Conservation (phyloP, 805 yeast species). For the Wickerhamomyces sydowiorum region DNA sequence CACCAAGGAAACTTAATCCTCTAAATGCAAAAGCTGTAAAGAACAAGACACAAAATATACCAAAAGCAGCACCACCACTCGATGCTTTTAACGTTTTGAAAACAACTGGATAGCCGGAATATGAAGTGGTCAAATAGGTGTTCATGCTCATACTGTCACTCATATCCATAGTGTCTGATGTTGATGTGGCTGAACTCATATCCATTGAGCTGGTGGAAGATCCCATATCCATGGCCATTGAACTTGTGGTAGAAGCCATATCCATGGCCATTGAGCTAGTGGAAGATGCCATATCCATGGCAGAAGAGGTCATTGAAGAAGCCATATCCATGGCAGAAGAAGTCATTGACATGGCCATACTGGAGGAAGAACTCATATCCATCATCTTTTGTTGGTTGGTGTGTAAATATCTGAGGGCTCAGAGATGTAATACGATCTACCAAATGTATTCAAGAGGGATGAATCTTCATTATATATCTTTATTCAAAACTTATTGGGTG, state of each 20-base stretch:
- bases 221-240: conserved; percentile 26
- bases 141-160: conserved; percentile 28
- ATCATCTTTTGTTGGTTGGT: too few relatives aligned
- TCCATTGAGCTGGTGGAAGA: conserved; percentile 3
- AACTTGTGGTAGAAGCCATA: conserved; percentile 4
- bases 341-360: too few relatives aligned
- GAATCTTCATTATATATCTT: too few relatives aligned
- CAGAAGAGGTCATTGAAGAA: too few relatives aligned
- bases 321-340: too few relatives aligned
- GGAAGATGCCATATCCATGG: conserved; percentile 1
- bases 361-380: too few relatives aligned
- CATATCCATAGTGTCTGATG: conserved; percentile 8
- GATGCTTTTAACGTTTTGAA: conserved; percentile 50
- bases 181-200: conserved; percentile 6
- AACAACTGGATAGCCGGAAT: conserved; percentile 53
- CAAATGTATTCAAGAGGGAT: too few relatives aligned
- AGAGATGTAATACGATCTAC: too few relatives aligned
- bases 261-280: conserved; percentile 15
- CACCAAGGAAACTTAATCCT: conserved; percentile 51
- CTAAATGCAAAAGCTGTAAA: conserved; percentile 53
- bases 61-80: conserved; percentile 60
- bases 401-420: too few relatives aligned
- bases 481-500: too few relatives aligned
- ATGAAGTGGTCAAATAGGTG: conserved; percentile 47
- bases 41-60: conserved; percentile 60